Evolutionary conservation across 2,329 filamentous ascomycete species (phyloP).

Genomic region (Epichloe coenophiala): DNA sequence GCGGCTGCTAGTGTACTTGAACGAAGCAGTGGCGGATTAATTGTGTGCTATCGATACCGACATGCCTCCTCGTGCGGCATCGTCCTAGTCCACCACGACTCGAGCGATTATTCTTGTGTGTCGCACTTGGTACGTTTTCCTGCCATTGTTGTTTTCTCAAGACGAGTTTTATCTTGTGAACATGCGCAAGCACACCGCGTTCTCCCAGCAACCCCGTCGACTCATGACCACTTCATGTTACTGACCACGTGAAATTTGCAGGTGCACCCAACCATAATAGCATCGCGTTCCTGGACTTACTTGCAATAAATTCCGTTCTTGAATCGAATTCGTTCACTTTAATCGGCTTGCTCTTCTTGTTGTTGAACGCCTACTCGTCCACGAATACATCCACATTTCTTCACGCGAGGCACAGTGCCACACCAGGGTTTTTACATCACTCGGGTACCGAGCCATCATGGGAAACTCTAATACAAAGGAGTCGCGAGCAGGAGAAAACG

Average conservation of each 20-base stretch:
- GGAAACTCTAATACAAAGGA: slow-evolving; percentile 28
- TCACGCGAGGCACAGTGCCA: too few species aligned
- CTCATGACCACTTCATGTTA: neutral
- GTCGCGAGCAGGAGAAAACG: slow-evolving; percentile 18
- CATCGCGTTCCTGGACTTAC: neutral
- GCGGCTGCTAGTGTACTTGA: neutral
- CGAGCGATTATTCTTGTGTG: neutral
- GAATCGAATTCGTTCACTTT: neutral
- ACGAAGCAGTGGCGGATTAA: neutral
- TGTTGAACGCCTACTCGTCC: neutral
- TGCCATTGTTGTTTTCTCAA: neutral
- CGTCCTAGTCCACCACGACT: neutral
- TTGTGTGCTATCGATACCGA: slow-evolving; percentile 1
- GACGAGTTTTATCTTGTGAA: neutral
- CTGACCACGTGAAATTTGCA: neutral
- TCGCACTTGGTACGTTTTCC: neutral
- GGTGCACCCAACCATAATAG: neutral
- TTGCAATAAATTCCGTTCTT: neutral
- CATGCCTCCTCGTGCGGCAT: slow-evolving; percentile 3
- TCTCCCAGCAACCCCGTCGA: neutral
- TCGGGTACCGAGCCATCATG: slow-evolving; percentile 12
- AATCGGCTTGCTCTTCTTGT: neutral
- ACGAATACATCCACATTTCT: neutral
- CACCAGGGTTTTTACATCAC: neutral
- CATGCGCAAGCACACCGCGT: neutral